Percentiles rank a stretch among this genome's conserved stretches.
These are phyloP conservation scores for Pseudocercospora crystallina DNA, from an alignment of 2,329 filamentous ascomycete genomes.

Conservation along the genomic window DNA sequence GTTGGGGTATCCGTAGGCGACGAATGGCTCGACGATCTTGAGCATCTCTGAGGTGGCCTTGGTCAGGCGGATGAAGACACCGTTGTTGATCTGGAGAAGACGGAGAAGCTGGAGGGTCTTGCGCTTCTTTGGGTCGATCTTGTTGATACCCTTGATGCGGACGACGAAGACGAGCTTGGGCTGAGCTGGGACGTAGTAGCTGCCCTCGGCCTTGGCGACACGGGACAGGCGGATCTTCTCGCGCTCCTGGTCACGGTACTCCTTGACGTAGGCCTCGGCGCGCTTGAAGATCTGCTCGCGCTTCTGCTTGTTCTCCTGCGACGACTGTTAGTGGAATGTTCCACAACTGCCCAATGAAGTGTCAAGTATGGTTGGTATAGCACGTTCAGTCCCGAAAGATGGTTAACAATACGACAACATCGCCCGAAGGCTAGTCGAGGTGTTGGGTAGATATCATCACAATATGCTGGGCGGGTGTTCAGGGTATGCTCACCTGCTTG, in stretches of 20 bases:
- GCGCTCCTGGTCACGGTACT: slow-evolving; percentile 97
- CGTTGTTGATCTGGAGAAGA: slow-evolving; percentile 99
- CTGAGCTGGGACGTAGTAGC: slow-evolving; percentile 92
- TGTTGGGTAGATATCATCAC: slow-evolving; percentile 86
- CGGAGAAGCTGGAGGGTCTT: slow-evolving; percentile 99
- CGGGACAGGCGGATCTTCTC: slow-evolving; percentile 95
- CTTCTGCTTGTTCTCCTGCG: slow-evolving; percentile 97
- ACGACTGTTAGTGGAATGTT: slow-evolving; percentile 37
- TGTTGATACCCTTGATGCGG: slow-evolving; percentile 99
- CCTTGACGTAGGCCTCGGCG: slow-evolving; percentile 99
- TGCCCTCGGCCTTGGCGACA: slow-evolving; percentile 85
- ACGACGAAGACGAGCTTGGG: slow-evolving; percentile 95
- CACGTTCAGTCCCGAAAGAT: slow-evolving; percentile 97
- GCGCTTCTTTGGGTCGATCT: slow-evolving; percentile 99
- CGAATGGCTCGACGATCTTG: slow-evolving; percentile 97
- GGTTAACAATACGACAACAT: slow-evolving; percentile 98
- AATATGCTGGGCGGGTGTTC: slow-evolving; percentile 32
- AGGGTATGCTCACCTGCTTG: slow-evolving; percentile 71
- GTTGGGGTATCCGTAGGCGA: slow-evolving; percentile 99
- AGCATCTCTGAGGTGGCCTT: slow-evolving; percentile 98
- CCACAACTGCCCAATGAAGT: slow-evolving; percentile 10
- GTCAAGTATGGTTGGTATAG: slow-evolving; percentile 41
- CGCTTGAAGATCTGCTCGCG: slow-evolving; percentile 99
- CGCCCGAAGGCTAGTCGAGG: slow-evolving; percentile 84
- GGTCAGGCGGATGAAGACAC: slow-evolving; percentile 95